Conservation (phyloP, 2,329 filamentous ascomycete species). For the Aspergillus awamori region DNA sequence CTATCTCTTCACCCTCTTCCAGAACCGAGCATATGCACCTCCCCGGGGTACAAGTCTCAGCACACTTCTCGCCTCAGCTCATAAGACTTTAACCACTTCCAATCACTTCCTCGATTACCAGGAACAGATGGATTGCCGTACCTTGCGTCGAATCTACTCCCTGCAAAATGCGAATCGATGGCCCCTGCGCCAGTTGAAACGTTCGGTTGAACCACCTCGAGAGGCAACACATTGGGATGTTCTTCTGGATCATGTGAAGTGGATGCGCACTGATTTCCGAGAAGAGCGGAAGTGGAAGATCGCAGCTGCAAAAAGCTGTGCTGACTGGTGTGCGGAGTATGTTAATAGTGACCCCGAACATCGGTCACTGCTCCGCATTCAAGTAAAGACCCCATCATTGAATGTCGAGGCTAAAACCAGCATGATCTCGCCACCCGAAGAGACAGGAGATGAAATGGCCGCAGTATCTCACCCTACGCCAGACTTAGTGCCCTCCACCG, state of each 20-base stretch:
- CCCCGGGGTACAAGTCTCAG: conserved; percentile 59
- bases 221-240: conserved; percentile 82
- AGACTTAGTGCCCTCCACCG: conserved; percentile 66
- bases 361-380: conserved; percentile 68
- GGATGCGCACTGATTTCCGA: conserved; percentile 96
- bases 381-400: conserved; percentile 42
- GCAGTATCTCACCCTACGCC: conserved; percentile 60
- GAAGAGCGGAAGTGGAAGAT: conserved; percentile 95
- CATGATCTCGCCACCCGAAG: conserved; percentile 37
- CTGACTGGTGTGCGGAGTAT: conserved; percentile 82
- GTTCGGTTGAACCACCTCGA: conserved; percentile 76
- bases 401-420: conserved; percentile 34
- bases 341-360: conserved; percentile 66
- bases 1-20: conserved; percentile 66
- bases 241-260: conserved; percentile 87
- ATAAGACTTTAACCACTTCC: conserved; percentile 85
- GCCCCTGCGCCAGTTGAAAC: conserved; percentile 87
- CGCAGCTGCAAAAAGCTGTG: conserved; percentile 76
- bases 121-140: conserved; percentile 84
- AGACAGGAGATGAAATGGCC: conserved; percentile 35
- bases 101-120: conserved; percentile 82
- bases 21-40: conserved; percentile 60
- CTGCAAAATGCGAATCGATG: conserved; percentile 90
- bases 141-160: conserved; percentile 83
- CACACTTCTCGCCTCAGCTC: conserved; percentile 76